phyloP scores from a whole-genome alignment of 2,329 filamentous ascomycete genomes.

The Fusarium phyllophilum region DNA sequence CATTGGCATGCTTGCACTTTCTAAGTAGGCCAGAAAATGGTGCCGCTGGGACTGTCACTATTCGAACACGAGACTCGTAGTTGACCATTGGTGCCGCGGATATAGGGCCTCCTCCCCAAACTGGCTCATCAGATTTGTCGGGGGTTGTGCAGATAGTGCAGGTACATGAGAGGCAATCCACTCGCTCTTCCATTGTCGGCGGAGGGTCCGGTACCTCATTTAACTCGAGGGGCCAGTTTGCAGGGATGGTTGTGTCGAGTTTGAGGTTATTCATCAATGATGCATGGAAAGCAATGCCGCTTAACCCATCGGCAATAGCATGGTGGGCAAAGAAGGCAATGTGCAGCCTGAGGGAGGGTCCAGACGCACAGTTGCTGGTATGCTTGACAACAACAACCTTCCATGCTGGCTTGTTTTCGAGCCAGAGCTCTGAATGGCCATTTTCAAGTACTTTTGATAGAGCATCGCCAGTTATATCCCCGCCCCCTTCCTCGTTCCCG shows the following conservation, averaged over 20 bases:
- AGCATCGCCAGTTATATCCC: fast-evolving
- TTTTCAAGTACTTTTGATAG: not conserved
- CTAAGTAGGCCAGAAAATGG: not conserved
- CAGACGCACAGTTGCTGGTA: fast-evolving
- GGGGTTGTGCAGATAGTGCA: not conserved
- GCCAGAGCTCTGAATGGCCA: conserved; percentile 1
- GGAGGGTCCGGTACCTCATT: not conserved
- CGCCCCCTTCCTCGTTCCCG: fast-evolving
- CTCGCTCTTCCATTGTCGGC: not conserved
- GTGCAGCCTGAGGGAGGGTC: not conserved
- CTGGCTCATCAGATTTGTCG: not conserved
- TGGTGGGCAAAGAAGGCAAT: conserved; percentile 21
- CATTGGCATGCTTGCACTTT: not conserved
- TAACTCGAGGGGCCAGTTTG: conserved; percentile 9
- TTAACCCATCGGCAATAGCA: conserved; percentile 23
- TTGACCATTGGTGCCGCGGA: not conserved
- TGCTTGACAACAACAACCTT: conserved; percentile 1
- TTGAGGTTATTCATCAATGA: not conserved
- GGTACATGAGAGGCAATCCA: not conserved
- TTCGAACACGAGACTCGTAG: not conserved
- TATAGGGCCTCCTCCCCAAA: not conserved
- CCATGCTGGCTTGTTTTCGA: conserved; percentile 10
- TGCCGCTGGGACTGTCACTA: not conserved
- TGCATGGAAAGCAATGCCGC: conserved; percentile 8
- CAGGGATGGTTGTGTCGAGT: fast-evolving